phyloP scores from a whole-genome alignment of 2,329 filamentous ascomycete species.

The Arachnopeziza araneosa region DNA sequence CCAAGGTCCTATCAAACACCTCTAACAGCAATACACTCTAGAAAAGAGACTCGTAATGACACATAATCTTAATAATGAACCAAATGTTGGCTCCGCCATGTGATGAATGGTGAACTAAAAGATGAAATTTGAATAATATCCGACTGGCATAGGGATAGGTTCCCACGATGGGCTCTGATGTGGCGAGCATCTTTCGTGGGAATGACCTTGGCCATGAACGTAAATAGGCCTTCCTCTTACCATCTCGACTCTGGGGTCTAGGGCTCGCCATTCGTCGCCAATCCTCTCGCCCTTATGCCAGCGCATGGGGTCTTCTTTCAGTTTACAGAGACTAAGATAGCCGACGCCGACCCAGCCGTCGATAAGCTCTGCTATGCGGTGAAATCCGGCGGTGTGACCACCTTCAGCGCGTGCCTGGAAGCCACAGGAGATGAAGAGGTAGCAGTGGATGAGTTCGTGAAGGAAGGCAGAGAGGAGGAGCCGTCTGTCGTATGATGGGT shows the following conservation, averaged over 20 bases:
- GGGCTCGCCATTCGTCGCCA: background rate
- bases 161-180: background rate
- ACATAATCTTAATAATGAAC: background rate
- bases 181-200: conserved; percentile 11
- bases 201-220: conserved; percentile 1
- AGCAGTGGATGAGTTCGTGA: conserved; percentile 63
- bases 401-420: conserved; percentile 49
- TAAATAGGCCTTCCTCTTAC: background rate
- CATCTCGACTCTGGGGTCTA: background rate
- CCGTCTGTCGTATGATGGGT: conserved; percentile 47
- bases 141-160: background rate
- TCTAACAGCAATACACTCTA: background rate
- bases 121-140: background rate
- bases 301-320: conserved; percentile 55
- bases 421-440: conserved; percentile 57
- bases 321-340: conserved; percentile 49
- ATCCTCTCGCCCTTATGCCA: conserved; percentile 33
- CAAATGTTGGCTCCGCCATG: background rate
- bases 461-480: conserved; percentile 60
- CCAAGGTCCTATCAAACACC: background rate
- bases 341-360: conserved; percentile 53
- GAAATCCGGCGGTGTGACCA: conserved; percentile 57
- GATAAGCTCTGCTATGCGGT: conserved; percentile 52
- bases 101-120: background rate
- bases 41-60: background rate